Evolutionary conservation across 1,284 basidiomycete species (phyloP), one percentile per base, ranked within the genome.

Genomic region (Irpex sp.): DNA sequence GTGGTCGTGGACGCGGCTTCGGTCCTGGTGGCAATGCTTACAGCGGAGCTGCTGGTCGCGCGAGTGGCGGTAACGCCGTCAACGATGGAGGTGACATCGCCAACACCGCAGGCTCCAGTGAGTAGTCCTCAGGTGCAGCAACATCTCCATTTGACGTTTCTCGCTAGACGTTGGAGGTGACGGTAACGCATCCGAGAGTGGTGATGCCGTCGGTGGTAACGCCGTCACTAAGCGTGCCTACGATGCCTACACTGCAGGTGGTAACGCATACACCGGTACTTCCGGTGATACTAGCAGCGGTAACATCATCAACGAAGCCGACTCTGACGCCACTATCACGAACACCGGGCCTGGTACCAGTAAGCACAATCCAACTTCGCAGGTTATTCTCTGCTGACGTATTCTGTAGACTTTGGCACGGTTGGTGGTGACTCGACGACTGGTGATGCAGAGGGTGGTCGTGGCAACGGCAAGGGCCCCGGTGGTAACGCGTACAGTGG

Each of bases 191-290:
- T 68, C 67, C 31, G 48, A 52, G 21, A 66, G 61, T 34, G 67
- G 67, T 31, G 58, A 62, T 49, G 67, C 67, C 2, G 48, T 44
- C n/a, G 67, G 67, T 21, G 67, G 67, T 8, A 60, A 62, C 38
- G 62, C 64, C 8, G 60, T 62, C 17, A 58, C 31, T 49, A 65
- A 65, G 58, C 64, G 64, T 60, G 64, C 64, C 13, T 52, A 47
- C 52, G 68, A 71, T 47, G 62, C 58, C 19, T 63, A 65, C 49
- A 68, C 69, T 5, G 64, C 67, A 6, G 69, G 69, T 57, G 73
- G 73, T 65, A 73, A 71, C 64, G 66, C 73, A 1, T 71, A 70
- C 65, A 68, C 70, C 19, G 73, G 73, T 55, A 68, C 67, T 38
- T 66, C 70, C 17, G 62, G 61, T 38, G 57, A 62, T 56, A 65